Percentiles rank a stretch among this genome's conserved stretches.
Conservation (phyloP, 192 early-diverging fungal species). For the Coemansia sp. region DNA sequence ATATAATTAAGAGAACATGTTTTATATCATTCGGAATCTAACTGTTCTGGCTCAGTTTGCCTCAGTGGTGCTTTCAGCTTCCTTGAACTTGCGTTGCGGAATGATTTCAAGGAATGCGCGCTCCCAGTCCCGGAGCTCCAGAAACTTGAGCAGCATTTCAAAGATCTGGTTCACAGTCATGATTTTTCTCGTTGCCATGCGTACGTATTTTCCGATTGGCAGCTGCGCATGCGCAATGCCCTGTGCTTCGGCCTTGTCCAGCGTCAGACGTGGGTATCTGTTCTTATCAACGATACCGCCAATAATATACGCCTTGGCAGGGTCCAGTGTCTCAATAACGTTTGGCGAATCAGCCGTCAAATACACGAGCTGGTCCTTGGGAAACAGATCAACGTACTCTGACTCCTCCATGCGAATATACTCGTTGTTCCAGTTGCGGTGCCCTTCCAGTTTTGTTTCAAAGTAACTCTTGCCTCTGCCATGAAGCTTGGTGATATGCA, state of each 20-base stretch:
- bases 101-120: constrained; percentile 87
- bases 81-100: constrained; percentile 81
- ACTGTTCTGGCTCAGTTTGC: no score
- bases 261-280: constrained; percentile 76
- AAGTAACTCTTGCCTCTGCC: constrained; percentile 58
- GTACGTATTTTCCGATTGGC: constrained; percentile 84
- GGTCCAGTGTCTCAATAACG: constrained; percentile 65
- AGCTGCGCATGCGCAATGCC: constrained; percentile 76
- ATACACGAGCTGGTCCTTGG: constrained; percentile 74
- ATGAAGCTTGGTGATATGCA: constrained; percentile 64
- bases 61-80: constrained; percentile 23
- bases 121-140: constrained; percentile 82
- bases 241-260: constrained; percentile 71
- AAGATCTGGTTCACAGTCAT: constrained; percentile 96
- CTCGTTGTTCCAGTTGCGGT: constrained; percentile 55
- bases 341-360: constrained; percentile 87
- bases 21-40: no score
- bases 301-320: constrained; percentile 80
- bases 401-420: constrained; percentile 25
- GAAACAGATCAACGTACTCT: constrained; percentile 50
- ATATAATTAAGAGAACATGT: no score
- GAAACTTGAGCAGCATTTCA: constrained; percentile 82
- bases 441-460: constrained; percentile 36
- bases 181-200: constrained; percentile 78
- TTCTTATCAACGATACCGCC: constrained; percentile 97